Conservation (phyloP, 768 basidiomycete species). For the Collybiopsis confluens region DNA sequence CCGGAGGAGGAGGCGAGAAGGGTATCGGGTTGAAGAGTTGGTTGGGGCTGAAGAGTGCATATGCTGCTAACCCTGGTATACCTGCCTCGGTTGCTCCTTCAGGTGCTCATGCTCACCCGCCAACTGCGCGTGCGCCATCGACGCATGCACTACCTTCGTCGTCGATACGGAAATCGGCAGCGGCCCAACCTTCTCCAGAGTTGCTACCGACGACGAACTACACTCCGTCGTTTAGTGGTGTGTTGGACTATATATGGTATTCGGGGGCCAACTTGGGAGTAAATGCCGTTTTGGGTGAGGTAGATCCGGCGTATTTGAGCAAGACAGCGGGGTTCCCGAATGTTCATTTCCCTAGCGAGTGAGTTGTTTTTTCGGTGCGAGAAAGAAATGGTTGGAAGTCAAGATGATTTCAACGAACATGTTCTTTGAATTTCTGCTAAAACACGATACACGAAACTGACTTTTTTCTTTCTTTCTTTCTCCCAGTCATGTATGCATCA, state of each 20-base stretch:
- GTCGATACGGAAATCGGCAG: neutral
- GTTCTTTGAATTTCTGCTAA: too few species aligned
- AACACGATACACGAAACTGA: too few species aligned
- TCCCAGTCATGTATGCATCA: constrained; percentile 66
- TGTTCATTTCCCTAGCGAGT: constrained; percentile 96
- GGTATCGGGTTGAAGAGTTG: constrained; percentile 79
- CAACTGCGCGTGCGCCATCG: neutral
- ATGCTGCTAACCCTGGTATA: constrained; percentile 34
- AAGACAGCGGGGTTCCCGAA: constrained; percentile 97
- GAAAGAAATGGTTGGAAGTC: constrained; percentile 1
- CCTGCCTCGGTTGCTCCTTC: neutral
- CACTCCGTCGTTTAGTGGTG: constrained; percentile 81
- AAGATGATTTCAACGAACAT: too few species aligned
- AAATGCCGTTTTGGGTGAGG: constrained; percentile 82
- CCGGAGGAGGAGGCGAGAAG: constrained; percentile 24
- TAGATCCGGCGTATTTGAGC: constrained; percentile 80
- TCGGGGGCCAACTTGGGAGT: constrained; percentile 67
- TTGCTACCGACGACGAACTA: constrained; percentile 77
- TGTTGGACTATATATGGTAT: constrained; percentile 95
- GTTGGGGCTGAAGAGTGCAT: constrained; percentile 81
- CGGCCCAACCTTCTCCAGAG: constrained; percentile 24
- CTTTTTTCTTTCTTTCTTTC: constrained; percentile 3
- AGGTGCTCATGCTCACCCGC: neutral
- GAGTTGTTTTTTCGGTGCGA: constrained; percentile 30
- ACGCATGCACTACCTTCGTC: neutral